phyloP scores from a whole-genome alignment of 2,329 filamentous ascomycete species.

The Fusarium sp. region DNA sequence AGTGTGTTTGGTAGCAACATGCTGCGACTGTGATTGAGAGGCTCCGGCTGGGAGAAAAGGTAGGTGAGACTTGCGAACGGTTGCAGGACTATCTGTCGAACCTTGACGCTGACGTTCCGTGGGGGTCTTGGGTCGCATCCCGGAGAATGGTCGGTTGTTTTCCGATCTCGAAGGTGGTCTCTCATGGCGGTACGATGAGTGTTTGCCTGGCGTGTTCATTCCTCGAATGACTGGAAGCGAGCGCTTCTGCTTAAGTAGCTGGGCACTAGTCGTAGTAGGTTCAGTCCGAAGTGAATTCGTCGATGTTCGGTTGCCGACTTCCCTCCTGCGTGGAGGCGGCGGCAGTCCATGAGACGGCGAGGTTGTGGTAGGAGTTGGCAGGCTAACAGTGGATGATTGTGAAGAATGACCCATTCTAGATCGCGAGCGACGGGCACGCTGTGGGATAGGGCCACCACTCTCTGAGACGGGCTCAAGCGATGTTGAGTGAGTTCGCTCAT shows the following conservation, averaged over 20 bases:
- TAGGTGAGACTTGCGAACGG: constrained; percentile 70
- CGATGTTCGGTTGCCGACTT: constrained; percentile 68
- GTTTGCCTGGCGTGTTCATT: constrained; percentile 65
- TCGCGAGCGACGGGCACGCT: constrained; percentile 70
- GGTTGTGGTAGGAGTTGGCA: constrained; percentile 71
- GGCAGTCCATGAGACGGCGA: constrained; percentile 66
- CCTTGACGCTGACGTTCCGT: constrained; percentile 69
- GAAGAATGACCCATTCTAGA: constrained; percentile 77
- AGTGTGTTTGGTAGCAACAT: constrained; percentile 77
- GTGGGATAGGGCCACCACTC: constrained; percentile 78
- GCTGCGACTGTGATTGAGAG: constrained; percentile 80
- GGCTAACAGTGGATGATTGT: constrained; percentile 75
- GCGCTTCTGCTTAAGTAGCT: constrained; percentile 74
- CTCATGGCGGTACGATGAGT: constrained; percentile 62
- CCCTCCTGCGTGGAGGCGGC: constrained; percentile 72
- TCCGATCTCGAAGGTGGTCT: constrained; percentile 72
- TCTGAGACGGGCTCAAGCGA: constrained; percentile 94
- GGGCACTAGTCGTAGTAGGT: constrained; percentile 74
- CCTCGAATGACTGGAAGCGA: constrained; percentile 72
- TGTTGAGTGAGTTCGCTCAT: constrained; percentile 76
- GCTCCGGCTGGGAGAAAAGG: constrained; percentile 86
- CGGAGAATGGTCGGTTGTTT: constrained; percentile 62
- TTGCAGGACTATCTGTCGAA: constrained; percentile 62
- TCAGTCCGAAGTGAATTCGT: constrained; percentile 67
- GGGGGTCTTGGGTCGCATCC: constrained; percentile 76